Percentiles rank a stretch among this genome's conserved stretches.
Conservation (phyloP, 768 basidiomycete species). For the Cubamyces sp. region DNA sequence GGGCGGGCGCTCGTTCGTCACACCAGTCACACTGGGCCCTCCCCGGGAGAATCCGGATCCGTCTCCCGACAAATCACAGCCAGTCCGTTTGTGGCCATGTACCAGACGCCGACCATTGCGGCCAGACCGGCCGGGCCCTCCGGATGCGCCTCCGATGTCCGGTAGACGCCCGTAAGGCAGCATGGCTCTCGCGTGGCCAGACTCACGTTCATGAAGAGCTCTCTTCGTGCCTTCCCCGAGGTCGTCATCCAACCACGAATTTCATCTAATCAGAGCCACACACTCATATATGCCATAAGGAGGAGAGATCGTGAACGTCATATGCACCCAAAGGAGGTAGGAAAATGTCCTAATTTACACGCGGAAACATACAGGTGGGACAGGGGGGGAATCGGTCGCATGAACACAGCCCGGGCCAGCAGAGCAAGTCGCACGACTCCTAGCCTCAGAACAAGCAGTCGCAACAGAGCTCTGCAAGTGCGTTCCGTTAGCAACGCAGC, state of each 20-base stretch:
- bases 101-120: neutral
- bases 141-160: neutral
- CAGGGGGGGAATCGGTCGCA: conserved; percentile 11
- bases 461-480: conserved; percentile 60
- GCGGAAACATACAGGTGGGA: conserved; percentile 13
- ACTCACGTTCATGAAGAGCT: neutral
- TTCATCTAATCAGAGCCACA: conserved; percentile 5
- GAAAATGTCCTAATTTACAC: conserved; percentile 22
- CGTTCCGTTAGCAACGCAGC: conserved; percentile 1
- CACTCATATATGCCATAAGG: neutral
- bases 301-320: neutral
- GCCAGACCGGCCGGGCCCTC: conserved; percentile 16
- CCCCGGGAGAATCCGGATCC: conserved; percentile 33
- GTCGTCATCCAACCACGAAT: neutral
- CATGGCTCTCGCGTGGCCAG: neutral
- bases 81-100: conserved; percentile 14
- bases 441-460: conserved; percentile 65
- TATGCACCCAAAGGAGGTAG: conserved; percentile 6
- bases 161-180: neutral
- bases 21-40: conserved; percentile 23
- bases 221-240: neutral
- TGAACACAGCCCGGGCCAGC: conserved; percentile 12
- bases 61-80: conserved; percentile 28
- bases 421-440: conserved; percentile 15
- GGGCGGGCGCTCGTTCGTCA: conserved; percentile 43